Evolutionary conservation across 257 asterid genomes (phyloP).

Genomic region (Solanum tarapatanum): DNA sequence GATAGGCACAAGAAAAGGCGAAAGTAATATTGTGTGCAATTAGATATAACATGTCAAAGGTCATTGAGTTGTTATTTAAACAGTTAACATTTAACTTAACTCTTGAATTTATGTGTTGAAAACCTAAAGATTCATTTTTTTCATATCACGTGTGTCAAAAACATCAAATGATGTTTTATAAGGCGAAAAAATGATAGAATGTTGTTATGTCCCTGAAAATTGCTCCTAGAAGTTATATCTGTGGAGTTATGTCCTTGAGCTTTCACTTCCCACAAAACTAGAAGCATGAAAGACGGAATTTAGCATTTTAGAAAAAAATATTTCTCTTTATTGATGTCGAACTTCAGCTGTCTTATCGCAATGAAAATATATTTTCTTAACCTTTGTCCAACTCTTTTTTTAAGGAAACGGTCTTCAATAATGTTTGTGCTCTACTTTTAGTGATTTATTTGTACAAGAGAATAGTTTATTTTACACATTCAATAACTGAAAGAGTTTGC

Average conservation of each 20-base stretch:
- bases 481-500: not conserved
- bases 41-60: not conserved
- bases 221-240: no score
- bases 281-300: not conserved
- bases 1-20: not conserved
- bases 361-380: no score
- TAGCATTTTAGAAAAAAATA: not conserved
- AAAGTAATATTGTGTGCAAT: not conserved
- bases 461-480: not conserved
- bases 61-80: not conserved
- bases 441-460: not conserved
- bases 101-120: not conserved
- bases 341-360: not conserved
- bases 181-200: not conserved
- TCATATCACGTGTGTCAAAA: not conserved
- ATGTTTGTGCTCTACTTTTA: not conserved
- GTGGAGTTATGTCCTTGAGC: not conserved
- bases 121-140: not conserved
- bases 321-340: no score
- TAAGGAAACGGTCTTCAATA: not conserved
- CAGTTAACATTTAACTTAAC: not conserved
- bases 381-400: not conserved
- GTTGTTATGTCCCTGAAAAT: not conserved
- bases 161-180: not conserved
- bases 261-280: not conserved